Base-by-base conservation (phyloP, 352 stramenopile genomes). In the Globisporangium radiosum region DNA sequence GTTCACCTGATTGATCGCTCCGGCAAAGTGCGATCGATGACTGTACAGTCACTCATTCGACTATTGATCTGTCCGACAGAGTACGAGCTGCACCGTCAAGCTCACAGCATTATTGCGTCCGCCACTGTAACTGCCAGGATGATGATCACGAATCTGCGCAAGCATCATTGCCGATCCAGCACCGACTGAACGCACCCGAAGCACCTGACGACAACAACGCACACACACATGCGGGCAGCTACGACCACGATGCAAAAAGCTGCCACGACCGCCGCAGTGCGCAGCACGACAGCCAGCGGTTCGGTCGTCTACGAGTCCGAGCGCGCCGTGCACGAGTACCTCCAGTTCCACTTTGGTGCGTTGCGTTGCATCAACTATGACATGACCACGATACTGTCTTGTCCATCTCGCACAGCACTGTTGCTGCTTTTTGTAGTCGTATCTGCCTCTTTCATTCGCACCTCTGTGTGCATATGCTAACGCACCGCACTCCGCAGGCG, bases 281-380 rank as follows among this genome's bases (percentile, higher is more conserved):
- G 87, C 54, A 94, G 85, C 72, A 97, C 88, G 8, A 93, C 87
- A 2, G 87, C 88, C 15, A 96, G 85, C 66, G 87, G 87, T 37
- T 92, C 85, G 15, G 71, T 81, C 39, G 79, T 96, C 36, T 96
- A 96, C 71, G 88, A 96, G 66, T 92, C 85, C 14, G 77, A 88
- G 48, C 74, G 88, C 40, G 88, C 88, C 4, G 85, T 94, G 51
- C 75, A 94, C 59, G 88, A 97, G 68, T 97, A 97, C 56, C 65
- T 97, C 6, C 88, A 96, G 69, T 96, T 97, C 62, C 88, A 97
- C 66, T 97, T 91, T 67, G 88, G 87, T 91, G 39, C 42, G 59
- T 63, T 7, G 1, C n/a, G 39, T 4, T 44, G 40, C 40, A 14
- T 13, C 40, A 44, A 44, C 11, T 4, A 4, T 36, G 36, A 39